phyloP scores from a whole-genome alignment of 441 rosid species.

The Populus hybrid region DNA sequence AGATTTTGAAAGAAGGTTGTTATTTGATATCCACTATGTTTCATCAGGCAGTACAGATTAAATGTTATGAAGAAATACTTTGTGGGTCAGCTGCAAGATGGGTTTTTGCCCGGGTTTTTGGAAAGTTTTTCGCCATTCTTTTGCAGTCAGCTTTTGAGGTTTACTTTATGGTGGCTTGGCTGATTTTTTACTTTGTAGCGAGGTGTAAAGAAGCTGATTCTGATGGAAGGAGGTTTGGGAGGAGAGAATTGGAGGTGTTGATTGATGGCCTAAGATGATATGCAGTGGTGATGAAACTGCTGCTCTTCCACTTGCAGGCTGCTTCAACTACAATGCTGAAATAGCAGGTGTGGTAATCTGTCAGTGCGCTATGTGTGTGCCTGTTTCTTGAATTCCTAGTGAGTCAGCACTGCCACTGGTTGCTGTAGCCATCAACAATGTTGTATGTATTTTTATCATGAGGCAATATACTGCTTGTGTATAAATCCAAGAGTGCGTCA shows the following conservation, averaged over 20 bases:
- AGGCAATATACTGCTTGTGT: conserved; percentile 52
- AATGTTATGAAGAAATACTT: conserved; percentile 72
- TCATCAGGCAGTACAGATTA: conserved; percentile 72
- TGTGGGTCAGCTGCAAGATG: conserved; percentile 74
- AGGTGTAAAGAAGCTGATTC: conserved; percentile 65
- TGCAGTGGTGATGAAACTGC: conserved; percentile 14
- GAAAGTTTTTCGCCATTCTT: conserved; percentile 52
- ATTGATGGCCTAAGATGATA: conserved; percentile 68
- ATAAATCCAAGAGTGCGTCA: conserved; percentile 50
- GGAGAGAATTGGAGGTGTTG: conserved; percentile 79
- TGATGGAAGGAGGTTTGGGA: conserved; percentile 70
- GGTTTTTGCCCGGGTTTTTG: conserved; percentile 45
- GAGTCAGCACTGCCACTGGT: conserved; percentile 33
- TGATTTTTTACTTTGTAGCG: conserved; percentile 71
- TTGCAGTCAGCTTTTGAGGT: conserved; percentile 75
- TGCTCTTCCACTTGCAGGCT: conserved; percentile 21
- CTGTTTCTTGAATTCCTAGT: conserved; percentile 30
- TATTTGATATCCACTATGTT: conserved; percentile 65
- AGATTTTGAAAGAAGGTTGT: conserved; percentile 84
- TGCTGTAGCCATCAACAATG: conserved; percentile 30
- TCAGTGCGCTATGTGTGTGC: conserved; percentile 36
- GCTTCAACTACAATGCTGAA: conserved; percentile 28
- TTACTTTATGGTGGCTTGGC: conserved; percentile 89
- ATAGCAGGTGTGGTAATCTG: conserved; percentile 23
- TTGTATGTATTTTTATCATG: conserved; percentile 40